These are phyloP conservation scores for Auxenochlorella protothecoides DNA, from an alignment of 139 green algal species.

Conservation along the genomic window DNA sequence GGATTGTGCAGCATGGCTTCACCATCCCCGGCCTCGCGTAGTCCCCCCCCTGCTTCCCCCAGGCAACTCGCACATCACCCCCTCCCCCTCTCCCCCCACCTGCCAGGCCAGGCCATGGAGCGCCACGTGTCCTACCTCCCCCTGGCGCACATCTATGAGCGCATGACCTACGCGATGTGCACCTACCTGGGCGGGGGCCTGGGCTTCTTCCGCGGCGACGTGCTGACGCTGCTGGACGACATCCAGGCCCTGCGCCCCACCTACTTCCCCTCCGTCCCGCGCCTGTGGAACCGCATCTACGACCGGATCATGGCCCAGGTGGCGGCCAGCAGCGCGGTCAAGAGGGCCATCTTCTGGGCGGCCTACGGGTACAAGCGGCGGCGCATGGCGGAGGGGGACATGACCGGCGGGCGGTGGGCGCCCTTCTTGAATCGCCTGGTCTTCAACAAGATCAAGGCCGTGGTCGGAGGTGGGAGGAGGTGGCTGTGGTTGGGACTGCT, in stretches of 20 bases:
- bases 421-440: constrained; percentile 84
- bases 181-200: constrained; percentile 49
- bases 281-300: constrained; percentile 96
- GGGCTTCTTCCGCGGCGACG: constrained; percentile 82
- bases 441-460: constrained; percentile 84
- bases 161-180: constrained; percentile 48
- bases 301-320: constrained; percentile 63
- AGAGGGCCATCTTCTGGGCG: constrained; percentile 55
- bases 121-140: constrained; percentile 79
- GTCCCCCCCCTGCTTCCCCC: no score
- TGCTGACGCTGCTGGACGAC: constrained; percentile 53
- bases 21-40: no score
- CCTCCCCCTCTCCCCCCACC: no score
- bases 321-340: constrained; percentile 36
- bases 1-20: no score
- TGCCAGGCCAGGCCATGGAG: no score
- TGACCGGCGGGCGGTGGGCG: constrained; percentile 55
- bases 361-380: constrained; percentile 66
- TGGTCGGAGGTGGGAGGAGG: constrained; percentile 48
- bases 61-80: no score
- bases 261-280: constrained; percentile 79
- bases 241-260: constrained; percentile 50
- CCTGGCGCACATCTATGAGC: constrained; percentile 92
- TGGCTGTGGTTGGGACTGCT: no score
- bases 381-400: constrained; percentile 39